Conservation (phyloP, 768 basidiomycete species). For the Tremella yokohamensis region DNA sequence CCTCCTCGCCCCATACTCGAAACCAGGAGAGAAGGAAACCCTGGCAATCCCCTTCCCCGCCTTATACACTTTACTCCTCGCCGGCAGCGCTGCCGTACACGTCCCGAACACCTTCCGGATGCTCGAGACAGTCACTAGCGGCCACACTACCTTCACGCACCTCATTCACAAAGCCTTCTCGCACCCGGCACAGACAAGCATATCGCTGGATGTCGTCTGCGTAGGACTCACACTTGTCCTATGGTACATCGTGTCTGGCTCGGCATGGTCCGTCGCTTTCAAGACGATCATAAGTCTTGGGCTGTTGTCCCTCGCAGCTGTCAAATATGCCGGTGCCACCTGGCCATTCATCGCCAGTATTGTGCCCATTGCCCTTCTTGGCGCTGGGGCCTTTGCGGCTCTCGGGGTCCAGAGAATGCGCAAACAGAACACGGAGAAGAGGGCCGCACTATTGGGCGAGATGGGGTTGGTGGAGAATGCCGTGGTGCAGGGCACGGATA, state of each 20-base stretch:
- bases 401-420: constrained; percentile 22
- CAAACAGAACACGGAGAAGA: constrained; percentile 24
- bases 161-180: constrained; percentile 32
- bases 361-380: constrained; percentile 34
- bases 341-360: constrained; percentile 37
- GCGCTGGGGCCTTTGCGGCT: constrained; percentile 19
- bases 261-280: constrained; percentile 8
- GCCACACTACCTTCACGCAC: constrained; percentile 4
- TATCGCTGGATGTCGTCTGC: constrained; percentile 66
- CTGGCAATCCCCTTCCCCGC: constrained; percentile 31
- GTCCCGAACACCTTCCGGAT: constrained; percentile 44
- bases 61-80: constrained; percentile 53
- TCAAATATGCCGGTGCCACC: constrained; percentile 26
- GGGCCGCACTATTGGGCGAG: constrained; percentile 27
- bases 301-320: neutral
- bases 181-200: constrained; percentile 64
- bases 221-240: constrained; percentile 21
- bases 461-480: constrained; percentile 30
- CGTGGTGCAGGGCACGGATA: constrained; percentile 28
- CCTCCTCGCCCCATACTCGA: constrained; percentile 49
- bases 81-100: constrained; percentile 51
- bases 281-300: constrained; percentile 11
- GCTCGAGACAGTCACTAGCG: constrained; percentile 25
- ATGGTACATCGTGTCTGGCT: constrained; percentile 36
- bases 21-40: constrained; percentile 24